Base-by-base conservation (phyloP, 805 yeast species). In the Wickerhamiella sergipiensis region DNA sequence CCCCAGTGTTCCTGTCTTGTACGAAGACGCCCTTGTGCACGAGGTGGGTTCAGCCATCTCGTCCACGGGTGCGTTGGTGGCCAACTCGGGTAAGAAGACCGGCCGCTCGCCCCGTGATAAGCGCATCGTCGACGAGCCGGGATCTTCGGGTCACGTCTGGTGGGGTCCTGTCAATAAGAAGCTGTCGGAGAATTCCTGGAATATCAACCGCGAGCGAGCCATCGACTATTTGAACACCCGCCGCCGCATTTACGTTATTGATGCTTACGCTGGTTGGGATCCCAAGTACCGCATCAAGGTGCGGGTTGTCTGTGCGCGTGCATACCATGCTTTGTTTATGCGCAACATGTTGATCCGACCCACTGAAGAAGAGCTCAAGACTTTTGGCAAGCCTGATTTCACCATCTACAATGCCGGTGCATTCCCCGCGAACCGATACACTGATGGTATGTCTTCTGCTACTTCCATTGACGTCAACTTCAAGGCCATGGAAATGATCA, bases 111-210 rank as follows among this genome's bases (percentile, higher is more conserved):
- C 98, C 67, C 85, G 85, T 74, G 98, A 90, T 73, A 90, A 90
- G 71, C 85, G 98, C 73, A 86, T 90, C 67, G 97, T 90, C 56
- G 97, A 89, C 63, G 97, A 92, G 74, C 83, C 79, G 61, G 76
- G 92, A 48, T 87, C 96, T 40, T 71, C 77, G 54, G 77, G 85
- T 53, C 74, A 89, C 64, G 80, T 90, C 61, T 90, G 98, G 98
- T 90, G 98, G 98, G 98, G 98, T 23, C 97, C 97, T 1, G 98
- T 90, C 59, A 90, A 90, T 75, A 87, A 85, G 72, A 85, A 90
- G 71, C 89, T 90, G 61, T 83, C 86, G 54, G 95, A 87, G 71
- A 81, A 82, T 67, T 88, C 96, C 21, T 90, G 97, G 97, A 79
- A 80, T 62, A 88, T 90, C 62, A 85, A 94, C 68, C 83, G 95